Evolutionary conservation across 2,329 filamentous ascomycete species (phyloP).

Genomic region (Xylariaceae sp.): DNA sequence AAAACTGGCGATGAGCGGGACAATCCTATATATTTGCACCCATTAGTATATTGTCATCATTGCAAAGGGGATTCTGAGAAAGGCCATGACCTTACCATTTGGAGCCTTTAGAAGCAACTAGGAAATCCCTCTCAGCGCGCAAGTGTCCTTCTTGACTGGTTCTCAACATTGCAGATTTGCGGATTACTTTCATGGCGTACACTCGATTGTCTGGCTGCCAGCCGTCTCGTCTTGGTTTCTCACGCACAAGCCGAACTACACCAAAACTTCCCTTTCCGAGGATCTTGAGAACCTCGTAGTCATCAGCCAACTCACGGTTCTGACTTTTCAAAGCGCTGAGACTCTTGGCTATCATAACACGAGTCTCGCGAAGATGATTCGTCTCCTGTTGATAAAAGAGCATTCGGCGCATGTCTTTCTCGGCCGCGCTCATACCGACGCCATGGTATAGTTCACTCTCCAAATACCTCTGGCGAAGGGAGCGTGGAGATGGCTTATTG

Average conservation of each 20-base stretch:
- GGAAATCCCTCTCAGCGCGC: constrained; percentile 83
- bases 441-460: constrained; percentile 57
- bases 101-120: constrained; percentile 83
- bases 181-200: constrained; percentile 96
- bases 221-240: constrained; percentile 39
- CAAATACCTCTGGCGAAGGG: constrained; percentile 55
- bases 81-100: constrained; percentile 52
- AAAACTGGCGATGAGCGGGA: constrained; percentile 82
- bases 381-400: constrained; percentile 64
- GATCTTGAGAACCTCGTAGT: constrained; percentile 77
- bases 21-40: constrained; percentile 53
- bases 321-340: constrained; percentile 36
- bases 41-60: constrained; percentile 2
- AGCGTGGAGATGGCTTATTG: constrained; percentile 51
- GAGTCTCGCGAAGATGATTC: constrained; percentile 66
- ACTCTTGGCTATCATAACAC: constrained; percentile 62
- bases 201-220: constrained; percentile 44
- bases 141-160: constrained; percentile 91
- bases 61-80: not conserved
- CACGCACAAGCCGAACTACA: constrained; percentile 78
- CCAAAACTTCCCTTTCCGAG: constrained; percentile 94
- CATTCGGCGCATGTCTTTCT: constrained; percentile 49
- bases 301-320: constrained; percentile 48
- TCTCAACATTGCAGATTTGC: constrained; percentile 86
- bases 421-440: constrained; percentile 47